These are phyloP conservation scores for Sclerotinia glacialis DNA, from an alignment of 2,329 filamentous ascomycete genomes.

Conservation along the genomic window DNA sequence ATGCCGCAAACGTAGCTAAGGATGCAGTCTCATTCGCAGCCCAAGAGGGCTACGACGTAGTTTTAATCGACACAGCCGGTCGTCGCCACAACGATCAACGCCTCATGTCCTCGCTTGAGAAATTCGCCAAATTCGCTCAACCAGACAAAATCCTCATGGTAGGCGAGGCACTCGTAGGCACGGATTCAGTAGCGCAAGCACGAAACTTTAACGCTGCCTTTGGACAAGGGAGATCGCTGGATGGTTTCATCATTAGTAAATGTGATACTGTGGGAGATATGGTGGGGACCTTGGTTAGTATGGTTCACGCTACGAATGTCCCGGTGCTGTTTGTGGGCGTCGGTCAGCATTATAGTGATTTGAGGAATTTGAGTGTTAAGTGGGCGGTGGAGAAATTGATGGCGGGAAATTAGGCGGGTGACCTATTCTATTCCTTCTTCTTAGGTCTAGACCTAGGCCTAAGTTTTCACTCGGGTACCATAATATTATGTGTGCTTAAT, in stretches of 20 bases:
- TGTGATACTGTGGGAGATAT: constrained; percentile 99
- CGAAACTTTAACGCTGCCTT: constrained; percentile 95
- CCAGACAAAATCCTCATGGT: constrained; percentile 99
- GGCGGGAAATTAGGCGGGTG: constrained; percentile 36
- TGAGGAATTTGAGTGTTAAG: constrained; percentile 66
- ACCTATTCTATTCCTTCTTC: background rate
- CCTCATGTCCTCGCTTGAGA: constrained; percentile 94
- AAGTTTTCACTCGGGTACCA: background rate
- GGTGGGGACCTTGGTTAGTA: constrained; percentile 81
- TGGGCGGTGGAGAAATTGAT: constrained; percentile 68
- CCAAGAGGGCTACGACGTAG: constrained; percentile 79
- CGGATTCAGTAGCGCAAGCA: constrained; percentile 91
- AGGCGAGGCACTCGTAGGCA: constrained; percentile 82
- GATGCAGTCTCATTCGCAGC: constrained; percentile 83
- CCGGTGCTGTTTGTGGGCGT: constrained; percentile 89
- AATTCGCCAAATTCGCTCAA: constrained; percentile 92
- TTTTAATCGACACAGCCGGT: constrained; percentile 94
- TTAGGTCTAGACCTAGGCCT: background rate
- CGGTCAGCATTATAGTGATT: constrained; percentile 66
- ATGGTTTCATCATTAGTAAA: constrained; percentile 98
- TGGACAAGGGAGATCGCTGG: constrained; percentile 73
- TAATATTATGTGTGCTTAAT: too few relatives aligned
- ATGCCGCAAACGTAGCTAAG: constrained; percentile 91
- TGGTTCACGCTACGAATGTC: constrained; percentile 95
- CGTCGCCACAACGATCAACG: constrained; percentile 92